Conservation (phyloP, 1,284 basidiomycete species). For the Coniophora puteana region DNA sequence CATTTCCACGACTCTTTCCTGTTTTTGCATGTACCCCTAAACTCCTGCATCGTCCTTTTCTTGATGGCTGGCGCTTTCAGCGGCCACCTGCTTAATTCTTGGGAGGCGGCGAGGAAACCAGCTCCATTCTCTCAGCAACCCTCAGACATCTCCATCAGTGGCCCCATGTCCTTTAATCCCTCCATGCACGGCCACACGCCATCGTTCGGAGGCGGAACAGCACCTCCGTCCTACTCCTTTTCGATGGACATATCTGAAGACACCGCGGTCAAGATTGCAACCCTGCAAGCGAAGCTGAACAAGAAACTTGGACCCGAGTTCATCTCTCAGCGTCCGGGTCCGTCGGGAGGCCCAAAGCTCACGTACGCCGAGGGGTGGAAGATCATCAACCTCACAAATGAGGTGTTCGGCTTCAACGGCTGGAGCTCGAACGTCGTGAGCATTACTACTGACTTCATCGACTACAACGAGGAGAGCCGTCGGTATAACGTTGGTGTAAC, state of each 20-base stretch:
- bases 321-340: conserved; percentile 86
- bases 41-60: too few relatives aligned
- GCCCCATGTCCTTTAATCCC: conserved; percentile 55
- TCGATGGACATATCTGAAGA: conserved; percentile 48
- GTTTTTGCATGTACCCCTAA: too few relatives aligned
- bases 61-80: conserved; percentile 30
- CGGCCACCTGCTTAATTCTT: conserved; percentile 25
- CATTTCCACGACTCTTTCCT: too few relatives aligned
- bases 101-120: conserved; percentile 5
- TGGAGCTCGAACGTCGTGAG: conserved; percentile 88
- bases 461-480: conserved; percentile 64
- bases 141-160: conserved; percentile 39
- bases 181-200: conserved; percentile 43
- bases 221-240: conserved; percentile 13
- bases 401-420: conserved; percentile 98
- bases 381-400: conserved; percentile 94
- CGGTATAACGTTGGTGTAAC: conserved; percentile 79
- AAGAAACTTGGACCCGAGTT: conserved; percentile 93
- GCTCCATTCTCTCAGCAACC: conserved; percentile 16
- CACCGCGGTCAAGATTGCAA: conserved; percentile 62
- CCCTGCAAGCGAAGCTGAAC: conserved; percentile 79
- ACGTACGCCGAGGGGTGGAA: conserved; percentile 98
- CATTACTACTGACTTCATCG: conserved; percentile 74
- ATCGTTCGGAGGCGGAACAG: background rate
- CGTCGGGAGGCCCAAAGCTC: conserved; percentile 81